Evolutionary conservation across 805 yeast species (phyloP).

Genomic region (Clavispora vitiphila): DNA sequence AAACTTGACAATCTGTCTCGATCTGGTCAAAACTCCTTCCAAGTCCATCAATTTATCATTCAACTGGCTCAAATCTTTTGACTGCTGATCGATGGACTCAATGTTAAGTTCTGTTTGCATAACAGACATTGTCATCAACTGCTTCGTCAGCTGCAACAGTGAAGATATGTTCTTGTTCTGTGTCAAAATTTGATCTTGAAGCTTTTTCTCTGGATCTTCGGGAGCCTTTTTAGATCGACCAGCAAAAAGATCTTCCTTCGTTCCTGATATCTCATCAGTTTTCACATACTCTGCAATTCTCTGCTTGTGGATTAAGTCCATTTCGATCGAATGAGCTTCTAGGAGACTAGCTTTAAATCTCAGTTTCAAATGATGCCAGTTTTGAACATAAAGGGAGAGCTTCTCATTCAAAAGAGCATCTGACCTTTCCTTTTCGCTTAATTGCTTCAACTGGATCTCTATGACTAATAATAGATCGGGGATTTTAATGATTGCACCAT

Average conservation of each 20-base stretch:
- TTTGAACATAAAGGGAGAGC: constrained; percentile 17
- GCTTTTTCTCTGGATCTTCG: constrained; percentile 15
- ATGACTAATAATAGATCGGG: constrained; percentile 16
- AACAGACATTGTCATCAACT: constrained; percentile 44
- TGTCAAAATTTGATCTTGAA: constrained; percentile 38
- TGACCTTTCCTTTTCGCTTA: constrained; percentile 1
- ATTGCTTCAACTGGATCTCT: constrained; percentile 6
- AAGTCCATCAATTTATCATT: constrained; percentile 40
- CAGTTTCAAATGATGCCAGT: constrained; percentile 17
- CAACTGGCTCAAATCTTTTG: constrained; percentile 35
- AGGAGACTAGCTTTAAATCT: constrained; percentile 28
- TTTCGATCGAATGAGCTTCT: constrained; percentile 20
- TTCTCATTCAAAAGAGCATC: constrained; percentile 4
- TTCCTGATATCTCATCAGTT: neutral
- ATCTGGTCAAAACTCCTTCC: constrained; percentile 35
- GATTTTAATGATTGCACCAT: constrained; percentile 15
- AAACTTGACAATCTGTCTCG: constrained; percentile 43
- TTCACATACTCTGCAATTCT: constrained; percentile 24
- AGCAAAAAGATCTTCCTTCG: constrained; percentile 7
- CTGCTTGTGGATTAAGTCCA: constrained; percentile 25
- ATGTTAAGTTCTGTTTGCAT: constrained; percentile 49
- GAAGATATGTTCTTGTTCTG: constrained; percentile 45
- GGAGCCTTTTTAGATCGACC: constrained; percentile 4
- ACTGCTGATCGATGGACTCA: constrained; percentile 43
- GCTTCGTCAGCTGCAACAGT: constrained; percentile 44